Evolutionary conservation across 192 early-diverging fungal genomes (phyloP).

Genomic region (Coemansia sp.): DNA sequence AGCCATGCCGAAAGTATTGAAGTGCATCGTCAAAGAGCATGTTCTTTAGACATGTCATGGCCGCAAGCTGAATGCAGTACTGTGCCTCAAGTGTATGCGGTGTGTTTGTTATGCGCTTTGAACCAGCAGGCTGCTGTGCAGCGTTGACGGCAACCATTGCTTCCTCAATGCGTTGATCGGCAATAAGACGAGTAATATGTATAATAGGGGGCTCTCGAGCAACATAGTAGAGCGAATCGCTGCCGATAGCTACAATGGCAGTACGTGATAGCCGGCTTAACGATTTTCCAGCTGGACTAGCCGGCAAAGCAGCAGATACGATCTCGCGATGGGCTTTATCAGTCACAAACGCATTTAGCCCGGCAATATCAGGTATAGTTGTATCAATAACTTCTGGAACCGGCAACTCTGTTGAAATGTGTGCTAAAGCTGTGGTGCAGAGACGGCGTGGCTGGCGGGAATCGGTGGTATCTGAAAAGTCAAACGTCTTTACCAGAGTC

Average conservation of each 20-base stretch:
- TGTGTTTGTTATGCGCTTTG: neutral
- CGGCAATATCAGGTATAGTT: neutral
- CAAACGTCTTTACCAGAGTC: slow-evolving; percentile 29
- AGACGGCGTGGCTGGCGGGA: slow-evolving; percentile 14
- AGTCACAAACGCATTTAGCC: neutral
- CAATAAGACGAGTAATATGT: slow-evolving; percentile 16
- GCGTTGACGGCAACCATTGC: slow-evolving; percentile 26
- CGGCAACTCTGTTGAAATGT: slow-evolving; percentile 11
- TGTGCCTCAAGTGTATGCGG: slow-evolving; percentile 12
- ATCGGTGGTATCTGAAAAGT: neutral
- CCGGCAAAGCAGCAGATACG: slow-evolving; percentile 2
- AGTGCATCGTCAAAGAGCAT: slow-evolving; percentile 43
- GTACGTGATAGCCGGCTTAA: slow-evolving; percentile 18
- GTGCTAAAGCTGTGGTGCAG: slow-evolving; percentile 11
- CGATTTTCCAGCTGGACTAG: slow-evolving; percentile 1
- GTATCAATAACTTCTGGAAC: slow-evolving; percentile 27
- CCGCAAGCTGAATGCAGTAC: slow-evolving; percentile 44
- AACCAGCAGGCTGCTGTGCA: slow-evolving; percentile 7
- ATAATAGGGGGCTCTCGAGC: slow-evolving; percentile 25
- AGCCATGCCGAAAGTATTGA: slow-evolving; percentile 31
- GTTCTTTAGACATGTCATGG: slow-evolving; percentile 21
- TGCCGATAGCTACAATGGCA: slow-evolving; percentile 7
- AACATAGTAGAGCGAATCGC: slow-evolving; percentile 25
- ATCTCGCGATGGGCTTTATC: slow-evolving; percentile 10
- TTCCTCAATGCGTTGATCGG: slow-evolving; percentile 29